Evolutionary conservation across 768 basidiomycete species (phyloP).

Genomic region (Paxillus ammoniavirescens): DNA sequence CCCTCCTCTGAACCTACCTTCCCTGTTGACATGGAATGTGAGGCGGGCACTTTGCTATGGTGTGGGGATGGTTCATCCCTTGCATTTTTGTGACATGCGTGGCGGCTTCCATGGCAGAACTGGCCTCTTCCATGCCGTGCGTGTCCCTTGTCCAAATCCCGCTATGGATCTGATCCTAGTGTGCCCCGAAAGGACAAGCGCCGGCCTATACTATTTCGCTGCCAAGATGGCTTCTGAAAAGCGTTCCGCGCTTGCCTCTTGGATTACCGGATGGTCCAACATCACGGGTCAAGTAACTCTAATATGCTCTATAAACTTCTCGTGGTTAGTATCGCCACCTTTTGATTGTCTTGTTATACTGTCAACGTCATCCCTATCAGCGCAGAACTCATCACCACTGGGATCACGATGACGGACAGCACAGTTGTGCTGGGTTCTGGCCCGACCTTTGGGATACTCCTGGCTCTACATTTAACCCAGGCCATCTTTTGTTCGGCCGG

Average conservation of each 20-base stretch:
- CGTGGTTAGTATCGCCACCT: conserved; percentile 11
- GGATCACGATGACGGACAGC: conserved; percentile 22
- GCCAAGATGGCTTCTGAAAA: conserved; percentile 26
- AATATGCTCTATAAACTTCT: conserved; percentile 22
- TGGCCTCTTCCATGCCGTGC: conserved; percentile 21
- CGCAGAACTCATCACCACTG: conserved; percentile 17
- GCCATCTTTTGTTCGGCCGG: conserved; percentile 22
- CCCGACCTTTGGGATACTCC: conserved; percentile 21
- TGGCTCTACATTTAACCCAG: conserved; percentile 16
- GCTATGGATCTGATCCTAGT: background rate
- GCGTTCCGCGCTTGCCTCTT: conserved; percentile 24
- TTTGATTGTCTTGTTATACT: background rate
- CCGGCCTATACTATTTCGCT: conserved; percentile 28
- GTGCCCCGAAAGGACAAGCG: conserved; percentile 16
- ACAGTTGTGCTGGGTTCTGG: conserved; percentile 16
- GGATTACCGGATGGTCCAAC: conserved; percentile 31
- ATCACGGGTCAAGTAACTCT: conserved; percentile 25
- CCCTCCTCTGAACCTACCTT: background rate
- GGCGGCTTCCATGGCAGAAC: conserved; percentile 20
- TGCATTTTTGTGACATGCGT: conserved; percentile 17
- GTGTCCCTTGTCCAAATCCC: background rate
- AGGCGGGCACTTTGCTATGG: conserved; percentile 25
- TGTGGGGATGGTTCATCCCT: conserved; percentile 23
- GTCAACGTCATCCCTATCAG: conserved; percentile 6
- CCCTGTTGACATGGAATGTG: background rate